Percentiles rank a stretch among this genome's conserved stretches.
Evolutionary conservation across 2,329 filamentous ascomycete species (phyloP).

Genomic region (Venturia oleaginea): DNA sequence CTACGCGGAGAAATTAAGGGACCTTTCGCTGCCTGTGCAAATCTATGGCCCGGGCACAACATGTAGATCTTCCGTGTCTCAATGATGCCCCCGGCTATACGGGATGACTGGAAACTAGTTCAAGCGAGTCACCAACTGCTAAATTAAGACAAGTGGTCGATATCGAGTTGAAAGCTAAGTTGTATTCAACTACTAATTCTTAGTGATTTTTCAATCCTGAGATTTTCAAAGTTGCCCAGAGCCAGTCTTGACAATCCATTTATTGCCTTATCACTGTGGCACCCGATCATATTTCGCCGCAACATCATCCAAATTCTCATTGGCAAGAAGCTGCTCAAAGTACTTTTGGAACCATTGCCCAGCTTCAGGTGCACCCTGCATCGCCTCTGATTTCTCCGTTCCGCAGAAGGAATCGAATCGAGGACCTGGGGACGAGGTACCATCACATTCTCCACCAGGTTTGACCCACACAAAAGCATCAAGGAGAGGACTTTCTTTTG

Average conservation of each 20-base stretch:
- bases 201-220: background rate
- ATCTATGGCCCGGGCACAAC: no score
- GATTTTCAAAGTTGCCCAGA: background rate
- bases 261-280: background rate
- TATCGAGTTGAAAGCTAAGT: background rate
- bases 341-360: slow-evolving; percentile 55
- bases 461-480: slow-evolving; percentile 66
- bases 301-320: slow-evolving; percentile 24
- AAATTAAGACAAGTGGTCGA: background rate
- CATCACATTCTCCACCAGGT: slow-evolving; percentile 50
- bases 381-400: slow-evolving; percentile 33
- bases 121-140: no score
- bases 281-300: background rate
- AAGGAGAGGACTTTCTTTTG: slow-evolving; percentile 48
- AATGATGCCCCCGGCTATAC: background rate
- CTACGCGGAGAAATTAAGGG: no score
- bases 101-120: background rate
- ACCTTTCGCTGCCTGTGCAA: no score
- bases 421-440: slow-evolving; percentile 34
- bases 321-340: slow-evolving; percentile 27
- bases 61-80: background rate
- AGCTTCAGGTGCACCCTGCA: slow-evolving; percentile 60
- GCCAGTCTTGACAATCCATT: background rate
- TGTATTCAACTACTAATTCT: background rate
- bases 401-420: slow-evolving; percentile 51